Percentiles rank a stretch among this genome's conserved stretches.
These are phyloP conservation scores for Sarcodon aspratus DNA, from an alignment of 768 basidiomycete genomes.

Conservation along the genomic window DNA sequence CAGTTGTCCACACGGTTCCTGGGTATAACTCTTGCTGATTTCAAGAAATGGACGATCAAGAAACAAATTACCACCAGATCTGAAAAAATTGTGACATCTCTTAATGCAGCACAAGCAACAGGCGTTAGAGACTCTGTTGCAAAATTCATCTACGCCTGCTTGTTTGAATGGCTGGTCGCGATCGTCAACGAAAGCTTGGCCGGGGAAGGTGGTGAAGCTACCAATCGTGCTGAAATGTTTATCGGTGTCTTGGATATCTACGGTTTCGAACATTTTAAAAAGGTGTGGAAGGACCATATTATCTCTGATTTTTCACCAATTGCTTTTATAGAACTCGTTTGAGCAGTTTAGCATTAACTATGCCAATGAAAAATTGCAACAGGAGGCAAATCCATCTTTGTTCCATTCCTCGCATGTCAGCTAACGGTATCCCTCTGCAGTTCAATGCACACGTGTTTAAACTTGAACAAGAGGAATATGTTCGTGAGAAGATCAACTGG, in stretches of 20 bases:
- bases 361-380: slow-evolving; percentile 96
- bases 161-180: slow-evolving; percentile 97
- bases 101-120: slow-evolving; percentile 82
- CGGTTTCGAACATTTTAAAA: slow-evolving; percentile 95
- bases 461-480: slow-evolving; percentile 98
- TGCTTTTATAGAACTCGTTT: slow-evolving; percentile 57
- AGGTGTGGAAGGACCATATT: slow-evolving; percentile 32
- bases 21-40: slow-evolving; percentile 82
- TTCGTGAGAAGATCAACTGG: slow-evolving; percentile 98
- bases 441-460: slow-evolving; percentile 99
- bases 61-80: slow-evolving; percentile 91
- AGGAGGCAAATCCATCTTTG: slow-evolving; percentile 52
- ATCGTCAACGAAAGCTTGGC: slow-evolving; percentile 96
- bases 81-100: slow-evolving; percentile 87
- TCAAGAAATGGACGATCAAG: slow-evolving; percentile 99
- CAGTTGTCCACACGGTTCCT: slow-evolving; percentile 79
- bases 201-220: slow-evolving; percentile 89
- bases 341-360: slow-evolving; percentile 99
- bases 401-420: not conserved
- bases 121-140: slow-evolving; percentile 95
- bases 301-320: slow-evolving; percentile 1
- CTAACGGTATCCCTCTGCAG: slow-evolving; percentile 25
- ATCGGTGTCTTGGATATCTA: slow-evolving; percentile 99
- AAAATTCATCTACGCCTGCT: slow-evolving; percentile 96
- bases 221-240: slow-evolving; percentile 90